Conservation (phyloP, 192 early-diverging fungal species). For the Chytriomyces sp. region DNA sequence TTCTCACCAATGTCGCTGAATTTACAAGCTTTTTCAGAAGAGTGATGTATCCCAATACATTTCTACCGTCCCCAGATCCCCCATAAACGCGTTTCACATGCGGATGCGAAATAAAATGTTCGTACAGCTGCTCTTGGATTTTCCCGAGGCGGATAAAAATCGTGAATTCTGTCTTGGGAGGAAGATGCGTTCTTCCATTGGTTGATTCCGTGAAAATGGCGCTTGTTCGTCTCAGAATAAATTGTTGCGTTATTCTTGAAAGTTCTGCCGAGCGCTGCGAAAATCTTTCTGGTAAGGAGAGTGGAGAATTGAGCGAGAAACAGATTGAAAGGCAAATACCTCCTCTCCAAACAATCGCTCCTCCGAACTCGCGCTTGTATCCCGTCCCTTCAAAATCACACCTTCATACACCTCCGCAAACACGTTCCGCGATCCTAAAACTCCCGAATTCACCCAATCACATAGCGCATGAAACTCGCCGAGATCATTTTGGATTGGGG, state of each 20-base stretch:
- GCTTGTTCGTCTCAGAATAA: constrained; percentile 66
- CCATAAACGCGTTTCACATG: constrained; percentile 6
- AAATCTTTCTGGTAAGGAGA: not conserved
- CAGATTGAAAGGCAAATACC: not conserved
- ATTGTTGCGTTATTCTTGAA: constrained; percentile 48
- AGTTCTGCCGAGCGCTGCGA: constrained; percentile 36
- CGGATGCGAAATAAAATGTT: constrained; percentile 17
- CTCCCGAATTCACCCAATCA: constrained; percentile 77
- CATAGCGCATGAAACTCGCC: constrained; percentile 74
- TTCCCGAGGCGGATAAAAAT: constrained; percentile 57
- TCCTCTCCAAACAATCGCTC: constrained; percentile 41
- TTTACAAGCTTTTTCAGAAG: constrained; percentile 46
- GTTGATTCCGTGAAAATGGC: constrained; percentile 35
- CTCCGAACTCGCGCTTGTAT: constrained; percentile 28
- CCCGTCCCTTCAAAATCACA: constrained; percentile 43
- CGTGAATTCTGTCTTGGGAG: constrained; percentile 63
- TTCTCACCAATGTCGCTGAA: constrained; percentile 39
- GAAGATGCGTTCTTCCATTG: constrained; percentile 60
- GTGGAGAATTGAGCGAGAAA: not conserved
- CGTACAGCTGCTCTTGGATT: constrained; percentile 47
- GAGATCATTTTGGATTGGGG: constrained; percentile 67
- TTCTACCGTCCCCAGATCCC: constrained; percentile 19
- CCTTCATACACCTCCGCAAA: constrained; percentile 50
- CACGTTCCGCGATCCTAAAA: constrained; percentile 35
- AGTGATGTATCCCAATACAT: constrained; percentile 54